Percentiles rank a stretch among this genome's conserved stretches.
phyloP scores from a whole-genome alignment of 306 rosid genomes.

The Fragaria ananassa region DNA sequence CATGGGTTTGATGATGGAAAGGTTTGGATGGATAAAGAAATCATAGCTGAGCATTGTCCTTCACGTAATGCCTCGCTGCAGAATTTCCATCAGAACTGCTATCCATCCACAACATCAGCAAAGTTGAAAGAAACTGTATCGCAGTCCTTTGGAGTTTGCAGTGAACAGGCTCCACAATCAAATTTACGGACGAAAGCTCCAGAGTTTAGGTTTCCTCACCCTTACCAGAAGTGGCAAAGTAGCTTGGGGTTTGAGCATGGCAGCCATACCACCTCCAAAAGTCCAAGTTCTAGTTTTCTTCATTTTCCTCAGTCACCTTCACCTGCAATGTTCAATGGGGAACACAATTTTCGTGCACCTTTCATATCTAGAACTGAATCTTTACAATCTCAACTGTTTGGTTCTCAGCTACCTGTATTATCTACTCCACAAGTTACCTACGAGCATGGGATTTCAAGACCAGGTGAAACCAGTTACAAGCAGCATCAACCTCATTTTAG shows the following conservation, averaged over 20 bases:
- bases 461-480: constrained; percentile 44
- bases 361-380: constrained; percentile 54
- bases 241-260: constrained; percentile 37
- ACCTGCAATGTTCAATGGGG: constrained; percentile 36
- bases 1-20: constrained; percentile 48
- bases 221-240: constrained; percentile 37
- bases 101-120: constrained; percentile 36
- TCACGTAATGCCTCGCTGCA: constrained; percentile 37
- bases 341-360: constrained; percentile 38
- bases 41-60: constrained; percentile 41
- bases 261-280: constrained; percentile 37
- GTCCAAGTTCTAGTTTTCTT: constrained; percentile 34
- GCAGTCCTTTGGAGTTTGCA: constrained; percentile 33
- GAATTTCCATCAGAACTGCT: constrained; percentile 48
- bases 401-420: constrained; percentile 37
- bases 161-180: constrained; percentile 35
- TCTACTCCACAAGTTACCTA: constrained; percentile 37
- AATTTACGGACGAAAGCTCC: constrained; percentile 30
- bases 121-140: constrained; percentile 28
- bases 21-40: constrained; percentile 61
- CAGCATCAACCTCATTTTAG: constrained; percentile 39
- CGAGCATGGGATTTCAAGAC: constrained; percentile 35
- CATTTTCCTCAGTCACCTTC: constrained; percentile 43
- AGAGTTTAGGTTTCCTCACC: constrained; percentile 35
- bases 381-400: constrained; percentile 40